A percentile compares a stretch with the other conserved stretches of the same genome.
Conservation (phyloP, 163 green algal species). For the Coccomyxa subellipsoidea region DNA sequence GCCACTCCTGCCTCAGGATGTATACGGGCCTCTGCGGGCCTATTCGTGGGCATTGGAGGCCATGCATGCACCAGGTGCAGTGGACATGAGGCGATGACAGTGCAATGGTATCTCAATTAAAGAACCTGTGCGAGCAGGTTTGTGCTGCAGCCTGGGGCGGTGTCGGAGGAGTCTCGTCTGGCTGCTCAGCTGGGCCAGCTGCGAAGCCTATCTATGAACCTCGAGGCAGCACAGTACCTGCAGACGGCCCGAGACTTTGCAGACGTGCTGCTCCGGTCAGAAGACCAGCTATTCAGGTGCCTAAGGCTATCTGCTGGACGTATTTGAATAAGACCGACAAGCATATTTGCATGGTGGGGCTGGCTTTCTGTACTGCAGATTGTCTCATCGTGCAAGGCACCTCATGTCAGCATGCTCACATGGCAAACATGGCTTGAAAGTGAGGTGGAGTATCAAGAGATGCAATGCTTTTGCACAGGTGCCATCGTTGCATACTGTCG, state of each 20-base stretch:
- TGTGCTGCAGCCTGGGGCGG: slow-evolving; percentile 26
- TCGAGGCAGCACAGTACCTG: not conserved
- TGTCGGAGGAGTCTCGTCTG: slow-evolving; percentile 19
- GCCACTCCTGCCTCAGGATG: too few species aligned
- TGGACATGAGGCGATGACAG: too few species aligned
- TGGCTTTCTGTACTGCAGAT: not conserved
- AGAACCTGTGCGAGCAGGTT: slow-evolving; percentile 31
- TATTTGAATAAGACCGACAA: not conserved
- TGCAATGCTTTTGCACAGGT: too few species aligned
- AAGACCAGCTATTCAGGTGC: slow-evolving; percentile 11
- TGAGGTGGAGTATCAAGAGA: too few species aligned
- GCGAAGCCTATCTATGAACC: not conserved
- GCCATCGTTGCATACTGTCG: slow-evolving; percentile 29
- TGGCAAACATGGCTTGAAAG: too few species aligned
- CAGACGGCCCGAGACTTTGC: slow-evolving; percentile 16
- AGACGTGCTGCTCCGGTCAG: slow-evolving; percentile 12
- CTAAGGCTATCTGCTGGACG: too few species aligned
- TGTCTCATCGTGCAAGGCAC: not conserved
- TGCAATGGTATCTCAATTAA: not conserved
- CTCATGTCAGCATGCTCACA: too few species aligned
- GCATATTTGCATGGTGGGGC: not conserved
- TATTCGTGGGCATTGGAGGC: too few species aligned
- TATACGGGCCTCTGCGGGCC: too few species aligned
- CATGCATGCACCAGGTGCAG: too few species aligned
- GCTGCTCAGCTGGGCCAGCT: slow-evolving; percentile 12